Conservation (phyloP, 768 basidiomycete genomes). For the Auriculariales sp. region DNA sequence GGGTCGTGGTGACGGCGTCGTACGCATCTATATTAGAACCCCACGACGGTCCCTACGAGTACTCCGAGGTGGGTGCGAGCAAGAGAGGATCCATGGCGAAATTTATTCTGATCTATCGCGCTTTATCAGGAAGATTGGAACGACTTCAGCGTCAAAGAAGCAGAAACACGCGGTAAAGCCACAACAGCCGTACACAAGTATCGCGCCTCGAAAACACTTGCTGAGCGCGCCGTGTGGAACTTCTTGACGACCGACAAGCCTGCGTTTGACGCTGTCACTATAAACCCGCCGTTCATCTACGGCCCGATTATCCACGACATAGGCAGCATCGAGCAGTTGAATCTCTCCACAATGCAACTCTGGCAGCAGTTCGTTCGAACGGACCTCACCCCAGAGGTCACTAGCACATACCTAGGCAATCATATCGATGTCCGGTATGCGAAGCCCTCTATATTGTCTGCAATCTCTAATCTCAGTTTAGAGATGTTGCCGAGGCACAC, state of each 20-base stretch:
- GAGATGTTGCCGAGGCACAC: not conserved
- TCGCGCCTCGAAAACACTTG: slow-evolving; percentile 16
- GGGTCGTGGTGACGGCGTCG: slow-evolving; percentile 58
- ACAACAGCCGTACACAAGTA: slow-evolving; percentile 11
- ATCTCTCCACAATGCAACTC: slow-evolving; percentile 14
- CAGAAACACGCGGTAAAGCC: slow-evolving; percentile 17
- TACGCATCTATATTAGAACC: slow-evolving; percentile 28
- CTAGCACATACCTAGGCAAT: not conserved
- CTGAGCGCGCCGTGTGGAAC: slow-evolving; percentile 17
- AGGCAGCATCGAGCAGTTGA: slow-evolving; percentile 19
- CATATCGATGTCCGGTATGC: not conserved
- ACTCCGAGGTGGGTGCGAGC: not conserved
- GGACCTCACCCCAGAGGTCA: not conserved
- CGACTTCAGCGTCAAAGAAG: slow-evolving; percentile 10
- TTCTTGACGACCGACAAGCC: slow-evolving; percentile 21
- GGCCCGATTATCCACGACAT: slow-evolving; percentile 23
- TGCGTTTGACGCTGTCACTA: slow-evolving; percentile 34
- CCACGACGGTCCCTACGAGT: not conserved
- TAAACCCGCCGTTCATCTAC: slow-evolving; percentile 35
- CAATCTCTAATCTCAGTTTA: not conserved
- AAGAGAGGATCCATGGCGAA: not conserved
- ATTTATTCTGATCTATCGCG: not conserved
- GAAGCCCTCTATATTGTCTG: not conserved
- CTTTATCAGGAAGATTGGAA: slow-evolving; percentile 20
- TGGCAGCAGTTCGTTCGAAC: not conserved